Base-by-base conservation (phyloP, 2,329 filamentous ascomycete species). In the Beauveria varroae region DNA sequence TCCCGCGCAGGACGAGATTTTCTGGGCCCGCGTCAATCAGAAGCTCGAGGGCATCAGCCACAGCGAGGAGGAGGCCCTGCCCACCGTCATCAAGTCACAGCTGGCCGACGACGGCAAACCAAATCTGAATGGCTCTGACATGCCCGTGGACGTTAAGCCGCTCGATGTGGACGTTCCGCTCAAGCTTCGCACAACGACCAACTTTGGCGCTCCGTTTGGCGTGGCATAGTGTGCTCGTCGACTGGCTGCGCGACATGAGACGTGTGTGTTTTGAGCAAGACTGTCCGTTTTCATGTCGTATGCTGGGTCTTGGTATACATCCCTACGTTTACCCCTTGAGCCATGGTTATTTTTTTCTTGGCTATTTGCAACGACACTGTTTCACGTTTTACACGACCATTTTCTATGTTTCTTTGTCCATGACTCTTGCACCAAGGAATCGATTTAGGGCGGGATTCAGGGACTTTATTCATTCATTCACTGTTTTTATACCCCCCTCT, bases 1-100 rank as follows among this genome's bases (percentile, higher is more conserved):
- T 62, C 81, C 81, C 1, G 80, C 79, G 1, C 76, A 82, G 54
- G 82, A 85, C 62, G 82, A 84, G 65, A 71, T 79, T 24, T 85
- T 85, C 64, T 78, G 81, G 55, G 73, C 73, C 50, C 72, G 73
- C 62, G 69, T 85, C 18, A 77, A 79, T 43, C 75, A 81, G 67
- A 84, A 80, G 67, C 74, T 85, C 2, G 75, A 81, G 62, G 75
- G 78, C 46, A 78, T 81, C 47, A 77, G 77, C 61, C 76, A 74
- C 57, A 76, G 75, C 16, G 72, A 77, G 22, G 77, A 81, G 43
- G 77, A 81, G 43, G 74, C 77, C 1, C 72, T 80, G 0, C 81
- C 81, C 1, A 76, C 78, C 14, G 75, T 76, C 41, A 68, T 77
- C 18, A 60, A 54, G 30, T 44, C 50, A 37, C 58, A 60, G 64